phyloP scores from a whole-genome alignment of 2,329 filamentous ascomycete species.

The Cercospora beticola region DNA sequence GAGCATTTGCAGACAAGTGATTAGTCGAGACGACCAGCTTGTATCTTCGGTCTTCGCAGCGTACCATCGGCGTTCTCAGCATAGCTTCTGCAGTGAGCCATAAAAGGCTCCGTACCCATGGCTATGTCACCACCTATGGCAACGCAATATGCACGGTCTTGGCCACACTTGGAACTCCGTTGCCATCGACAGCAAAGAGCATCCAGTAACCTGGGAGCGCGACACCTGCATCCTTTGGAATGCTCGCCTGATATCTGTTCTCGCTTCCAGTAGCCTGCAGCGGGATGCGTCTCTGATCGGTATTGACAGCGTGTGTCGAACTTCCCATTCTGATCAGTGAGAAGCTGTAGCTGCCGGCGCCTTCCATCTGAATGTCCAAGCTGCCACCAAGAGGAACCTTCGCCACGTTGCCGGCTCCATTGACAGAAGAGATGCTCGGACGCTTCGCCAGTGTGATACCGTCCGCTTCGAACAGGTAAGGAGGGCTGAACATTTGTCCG shows the following conservation, averaged over 20 bases:
- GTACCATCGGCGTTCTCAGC: too few relatives aligned
- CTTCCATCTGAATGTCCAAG: background rate
- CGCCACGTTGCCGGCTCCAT: background rate
- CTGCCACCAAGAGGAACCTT: background rate
- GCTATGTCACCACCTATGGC: background rate
- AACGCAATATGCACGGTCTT: background rate
- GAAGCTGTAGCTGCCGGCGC: background rate
- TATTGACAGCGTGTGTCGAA: background rate
- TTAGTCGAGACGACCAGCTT: background rate
- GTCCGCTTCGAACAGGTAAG: background rate
- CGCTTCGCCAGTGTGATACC: background rate
- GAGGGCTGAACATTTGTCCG: background rate
- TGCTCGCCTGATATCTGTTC: background rate
- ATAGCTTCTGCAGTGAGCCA: background rate
- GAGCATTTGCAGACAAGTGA: background rate
- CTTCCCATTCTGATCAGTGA: background rate
- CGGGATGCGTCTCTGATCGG: background rate
- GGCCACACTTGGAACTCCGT: background rate
- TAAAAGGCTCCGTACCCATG: background rate
- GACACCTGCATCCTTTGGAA: background rate
- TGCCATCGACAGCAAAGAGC: background rate
- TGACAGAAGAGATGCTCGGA: background rate
- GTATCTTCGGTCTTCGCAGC: background rate
- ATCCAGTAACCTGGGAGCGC: background rate
- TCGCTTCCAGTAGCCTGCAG: background rate